Evolutionary conservation across 106 monocot species (phyloP).

Genomic region (Ottelia alismoides): DNA sequence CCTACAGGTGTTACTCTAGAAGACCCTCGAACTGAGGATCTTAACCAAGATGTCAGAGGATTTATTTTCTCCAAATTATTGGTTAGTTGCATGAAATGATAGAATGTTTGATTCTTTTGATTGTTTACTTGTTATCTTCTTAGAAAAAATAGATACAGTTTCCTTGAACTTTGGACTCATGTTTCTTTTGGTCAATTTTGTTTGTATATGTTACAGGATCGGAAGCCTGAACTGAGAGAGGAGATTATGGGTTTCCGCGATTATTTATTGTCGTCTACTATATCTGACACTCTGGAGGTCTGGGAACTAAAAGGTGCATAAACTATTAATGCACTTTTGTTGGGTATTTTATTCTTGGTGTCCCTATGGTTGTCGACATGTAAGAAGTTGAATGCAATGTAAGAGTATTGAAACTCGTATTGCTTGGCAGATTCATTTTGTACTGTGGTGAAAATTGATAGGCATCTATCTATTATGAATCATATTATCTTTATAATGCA

Average conservation of each 20-base stretch:
- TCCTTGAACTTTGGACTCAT: neutral
- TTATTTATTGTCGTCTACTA: constrained; percentile 72
- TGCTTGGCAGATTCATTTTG: neutral
- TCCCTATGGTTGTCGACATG: too few relatives aligned
- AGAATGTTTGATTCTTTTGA: constrained; percentile 1
- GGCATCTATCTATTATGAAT: too few relatives aligned
- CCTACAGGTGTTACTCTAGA: constrained; percentile 64
- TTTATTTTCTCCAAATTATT: constrained; percentile 97
- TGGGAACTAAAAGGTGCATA: constrained; percentile 89
- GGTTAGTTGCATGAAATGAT: constrained; percentile 28
- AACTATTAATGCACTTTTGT: neutral
- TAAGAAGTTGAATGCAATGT: too few relatives aligned
- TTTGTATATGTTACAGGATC: constrained; percentile 38
- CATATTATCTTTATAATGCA: too few relatives aligned
- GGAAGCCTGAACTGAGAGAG: constrained; percentile 65
- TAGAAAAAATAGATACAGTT: neutral
- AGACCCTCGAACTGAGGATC: constrained; percentile 80
- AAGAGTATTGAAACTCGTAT: too few relatives aligned
- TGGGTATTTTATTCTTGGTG: neutral
- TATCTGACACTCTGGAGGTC: constrained; percentile 88
- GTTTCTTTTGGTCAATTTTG: neutral
- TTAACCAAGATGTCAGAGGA: constrained; percentile 90
- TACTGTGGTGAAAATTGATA: too few relatives aligned
- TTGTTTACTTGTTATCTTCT: neutral
- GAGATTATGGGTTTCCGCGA: constrained; percentile 90